These are phyloP conservation scores for Kuraishia capsulata DNA, from an alignment of 805 yeast species.

Conservation along the genomic window DNA sequence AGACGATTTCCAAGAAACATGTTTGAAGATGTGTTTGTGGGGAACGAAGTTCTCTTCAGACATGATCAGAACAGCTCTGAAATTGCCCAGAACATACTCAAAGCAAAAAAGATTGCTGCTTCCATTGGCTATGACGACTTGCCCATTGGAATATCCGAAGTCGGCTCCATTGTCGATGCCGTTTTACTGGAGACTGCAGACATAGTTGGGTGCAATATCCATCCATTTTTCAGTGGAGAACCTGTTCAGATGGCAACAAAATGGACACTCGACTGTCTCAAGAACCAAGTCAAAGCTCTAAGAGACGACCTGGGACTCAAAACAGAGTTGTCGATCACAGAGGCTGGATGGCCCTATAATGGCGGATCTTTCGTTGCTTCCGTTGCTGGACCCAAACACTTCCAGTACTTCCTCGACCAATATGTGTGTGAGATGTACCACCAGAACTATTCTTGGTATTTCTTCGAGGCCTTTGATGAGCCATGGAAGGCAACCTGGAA, in stretches of 20 bases:
- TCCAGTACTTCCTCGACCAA: slow-evolving; percentile 37
- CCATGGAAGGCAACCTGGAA: slow-evolving; percentile 57
- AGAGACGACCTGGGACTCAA: slow-evolving; percentile 6
- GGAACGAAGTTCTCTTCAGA: slow-evolving; percentile 55
- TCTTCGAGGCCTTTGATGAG: slow-evolving; percentile 65
- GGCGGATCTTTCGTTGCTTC: slow-evolving; percentile 45
- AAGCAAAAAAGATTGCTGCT: slow-evolving; percentile 28
- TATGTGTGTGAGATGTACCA: slow-evolving; percentile 41
- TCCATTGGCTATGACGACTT: slow-evolving; percentile 25
- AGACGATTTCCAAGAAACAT: slow-evolving; percentile 30
- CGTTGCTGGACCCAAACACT: slow-evolving; percentile 32
- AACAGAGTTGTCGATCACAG: slow-evolving; percentile 38
- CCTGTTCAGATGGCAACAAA: slow-evolving; percentile 32
- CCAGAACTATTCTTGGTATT: slow-evolving; percentile 39
- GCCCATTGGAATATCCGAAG: slow-evolving; percentile 57
- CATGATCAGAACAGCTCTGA: slow-evolving; percentile 30
- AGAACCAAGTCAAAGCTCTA: slow-evolving; percentile 32
- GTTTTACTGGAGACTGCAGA: slow-evolving; percentile 37
- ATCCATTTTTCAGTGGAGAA: slow-evolving; percentile 62
- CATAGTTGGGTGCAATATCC: slow-evolving; percentile 52
- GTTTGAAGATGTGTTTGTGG: slow-evolving; percentile 46
- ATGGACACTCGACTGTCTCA: slow-evolving; percentile 44
- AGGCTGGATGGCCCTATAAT: slow-evolving; percentile 65
- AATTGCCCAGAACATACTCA: slow-evolving; percentile 31
- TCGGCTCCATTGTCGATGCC: slow-evolving; percentile 36